A percentile compares a stretch with the other conserved stretches of the same genome.
phyloP scores from a whole-genome alignment of 2,329 filamentous ascomycete species.

The Ploettnerulaceae sp. region DNA sequence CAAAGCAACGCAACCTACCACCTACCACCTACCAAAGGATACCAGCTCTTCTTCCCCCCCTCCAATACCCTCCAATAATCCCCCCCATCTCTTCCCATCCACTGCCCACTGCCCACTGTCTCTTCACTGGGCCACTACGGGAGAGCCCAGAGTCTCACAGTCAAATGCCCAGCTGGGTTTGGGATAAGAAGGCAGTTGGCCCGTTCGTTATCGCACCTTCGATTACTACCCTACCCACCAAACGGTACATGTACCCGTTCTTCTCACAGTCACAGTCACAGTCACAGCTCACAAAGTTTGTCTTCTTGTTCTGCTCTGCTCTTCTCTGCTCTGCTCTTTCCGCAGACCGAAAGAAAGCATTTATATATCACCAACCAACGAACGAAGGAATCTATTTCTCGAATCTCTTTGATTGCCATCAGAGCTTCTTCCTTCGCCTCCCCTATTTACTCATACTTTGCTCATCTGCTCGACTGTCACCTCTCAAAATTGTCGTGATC shows the following conservation, averaged over 20 bases:
- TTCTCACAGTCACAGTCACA: background rate
- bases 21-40: no score
- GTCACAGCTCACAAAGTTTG: constrained; percentile 6
- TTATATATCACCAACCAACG: constrained; percentile 1
- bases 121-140: no score
- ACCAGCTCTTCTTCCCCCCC: no score
- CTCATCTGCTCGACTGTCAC: constrained; percentile 5
- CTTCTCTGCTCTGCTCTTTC: no score
- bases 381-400: background rate
- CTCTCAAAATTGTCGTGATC: constrained; percentile 13
- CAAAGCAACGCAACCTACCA: no score
- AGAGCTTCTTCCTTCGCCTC: constrained; percentile 6
- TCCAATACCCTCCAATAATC: no score
- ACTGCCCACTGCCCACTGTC: no score
- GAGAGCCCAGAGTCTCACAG: background rate
- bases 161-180: constrained; percentile 5
- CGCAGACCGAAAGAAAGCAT: constrained; percentile 5
- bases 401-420: constrained; percentile 5
- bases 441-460: constrained; percentile 1
- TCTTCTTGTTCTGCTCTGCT: constrained; percentile 7
- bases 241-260: constrained; percentile 25
- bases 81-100: no score
- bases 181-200: constrained; percentile 28
- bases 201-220: constrained; percentile 27
- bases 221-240: constrained; percentile 14